Percentiles rank a stretch among this genome's conserved stretches.
phyloP scores from a whole-genome alignment of 805 yeast species.

The Scheffersomyces spartinae region DNA sequence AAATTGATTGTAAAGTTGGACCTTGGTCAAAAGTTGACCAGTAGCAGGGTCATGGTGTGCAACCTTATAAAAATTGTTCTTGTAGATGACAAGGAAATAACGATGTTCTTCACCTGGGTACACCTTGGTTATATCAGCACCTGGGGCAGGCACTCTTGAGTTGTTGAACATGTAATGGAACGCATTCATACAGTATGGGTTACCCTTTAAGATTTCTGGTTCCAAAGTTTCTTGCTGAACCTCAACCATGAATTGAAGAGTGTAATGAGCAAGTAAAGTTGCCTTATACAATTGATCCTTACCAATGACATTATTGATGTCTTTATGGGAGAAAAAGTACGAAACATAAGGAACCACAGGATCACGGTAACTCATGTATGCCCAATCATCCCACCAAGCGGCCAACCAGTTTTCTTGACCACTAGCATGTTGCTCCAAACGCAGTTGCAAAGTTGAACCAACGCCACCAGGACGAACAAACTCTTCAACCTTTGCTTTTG shows the following conservation, averaged over 20 bases:
- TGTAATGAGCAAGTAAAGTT: constrained; percentile 57
- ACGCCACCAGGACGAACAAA: constrained; percentile 51
- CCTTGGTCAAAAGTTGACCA: constrained; percentile 34
- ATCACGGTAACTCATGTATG: constrained; percentile 82
- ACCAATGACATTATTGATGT: constrained; percentile 45
- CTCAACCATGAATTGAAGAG: constrained; percentile 52
- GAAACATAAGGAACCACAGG: constrained; percentile 94
- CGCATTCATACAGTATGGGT: constrained; percentile 92
- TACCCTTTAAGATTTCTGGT: constrained; percentile 67
- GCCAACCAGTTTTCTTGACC: constrained; percentile 76
- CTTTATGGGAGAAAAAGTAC: constrained; percentile 79
- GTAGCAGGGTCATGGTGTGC: constrained; percentile 36
- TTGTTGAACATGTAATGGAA: constrained; percentile 87
- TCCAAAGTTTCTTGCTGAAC: constrained; percentile 65
- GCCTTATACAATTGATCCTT: constrained; percentile 62
- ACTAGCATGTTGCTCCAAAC: constrained; percentile 51
- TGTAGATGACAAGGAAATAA: constrained; percentile 60
- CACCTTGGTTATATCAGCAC: constrained; percentile 50
- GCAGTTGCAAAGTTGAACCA: constrained; percentile 57
- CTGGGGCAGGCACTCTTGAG: constrained; percentile 62
- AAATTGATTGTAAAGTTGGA: constrained; percentile 47
- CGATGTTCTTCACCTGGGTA: constrained; percentile 43
- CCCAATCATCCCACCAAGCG: constrained; percentile 89
- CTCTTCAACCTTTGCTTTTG: constrained; percentile 48
- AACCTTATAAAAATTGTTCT: constrained; percentile 75